Percentiles rank a stretch among this genome's conserved stretches.
phyloP scores from a whole-genome alignment of 1,284 basidiomycete species.

The Trametes pubescens region DNA sequence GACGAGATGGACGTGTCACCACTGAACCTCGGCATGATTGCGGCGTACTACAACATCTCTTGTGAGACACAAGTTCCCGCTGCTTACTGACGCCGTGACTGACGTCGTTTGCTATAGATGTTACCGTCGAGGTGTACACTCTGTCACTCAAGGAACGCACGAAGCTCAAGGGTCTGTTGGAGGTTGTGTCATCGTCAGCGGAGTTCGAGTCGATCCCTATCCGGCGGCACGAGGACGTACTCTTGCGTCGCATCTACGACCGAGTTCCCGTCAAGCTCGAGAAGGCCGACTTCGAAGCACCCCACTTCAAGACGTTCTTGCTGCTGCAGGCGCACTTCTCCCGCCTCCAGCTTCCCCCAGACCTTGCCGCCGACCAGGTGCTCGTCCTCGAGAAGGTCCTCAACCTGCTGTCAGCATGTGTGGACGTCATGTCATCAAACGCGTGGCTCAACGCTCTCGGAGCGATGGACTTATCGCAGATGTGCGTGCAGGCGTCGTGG shows the following conservation, averaged over 20 bases:
- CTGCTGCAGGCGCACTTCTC: slow-evolving; percentile 98
- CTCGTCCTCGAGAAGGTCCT: slow-evolving; percentile 90
- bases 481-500: slow-evolving; percentile 99
- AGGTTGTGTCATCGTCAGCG: slow-evolving; percentile 95
- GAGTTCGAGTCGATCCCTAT: slow-evolving; percentile 98
- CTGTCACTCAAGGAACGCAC: slow-evolving; percentile 95
- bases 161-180: slow-evolving; percentile 96
- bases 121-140: slow-evolving; percentile 97
- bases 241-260: slow-evolving; percentile 91
- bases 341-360: slow-evolving; percentile 89
- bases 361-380: slow-evolving; percentile 91
- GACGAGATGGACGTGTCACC: slow-evolving; percentile 94
- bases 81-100: slow-evolving; percentile 15
- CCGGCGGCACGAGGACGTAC: slow-evolving; percentile 86
- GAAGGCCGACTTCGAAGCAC: slow-evolving; percentile 86
- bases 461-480: slow-evolving; percentile 99
- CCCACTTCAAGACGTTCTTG: slow-evolving; percentile 98
- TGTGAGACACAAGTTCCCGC: slow-evolving; percentile 54
- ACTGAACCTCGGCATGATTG: slow-evolving; percentile 96
- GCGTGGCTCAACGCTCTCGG: slow-evolving; percentile 94
- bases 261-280: slow-evolving; percentile 97
- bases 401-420: slow-evolving; percentile 91
- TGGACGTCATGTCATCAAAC: slow-evolving; percentile 98
- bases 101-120: slow-evolving; percentile 57
- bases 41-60: slow-evolving; percentile 91